Percentiles rank a stretch among this genome's conserved stretches.
Evolutionary conservation across 495 filamentous ascomycete genomes (phyloP).

Genomic region (Neurospora hispaniola): DNA sequence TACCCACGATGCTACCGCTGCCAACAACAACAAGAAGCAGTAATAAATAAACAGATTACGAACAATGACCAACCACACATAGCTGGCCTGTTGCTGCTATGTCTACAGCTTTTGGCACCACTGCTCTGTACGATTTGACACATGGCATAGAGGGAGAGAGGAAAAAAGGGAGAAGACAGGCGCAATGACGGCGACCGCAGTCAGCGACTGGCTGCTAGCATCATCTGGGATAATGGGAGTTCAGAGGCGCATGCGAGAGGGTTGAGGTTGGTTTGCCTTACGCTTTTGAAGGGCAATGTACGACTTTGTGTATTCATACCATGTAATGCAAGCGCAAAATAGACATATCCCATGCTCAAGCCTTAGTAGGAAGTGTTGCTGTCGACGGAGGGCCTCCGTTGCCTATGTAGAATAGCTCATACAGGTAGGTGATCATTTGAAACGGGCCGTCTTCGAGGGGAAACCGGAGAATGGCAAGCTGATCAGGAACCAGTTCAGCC

Average conservation of each 20-base stretch:
- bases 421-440: neutral
- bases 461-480: neutral
- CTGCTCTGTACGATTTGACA: neutral
- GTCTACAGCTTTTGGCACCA: neutral
- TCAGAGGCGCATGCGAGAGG: constrained; percentile 1
- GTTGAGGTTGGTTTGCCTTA: neutral
- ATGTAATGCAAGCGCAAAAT: constrained; percentile 7
- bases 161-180: neutral
- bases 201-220: neutral
- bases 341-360: neutral
- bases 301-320: constrained; percentile 11
- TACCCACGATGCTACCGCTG: constrained; percentile 17
- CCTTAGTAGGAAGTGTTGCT: neutral
- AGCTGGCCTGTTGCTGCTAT: neutral
- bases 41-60: neutral
- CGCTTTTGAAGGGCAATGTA: constrained; percentile 3
- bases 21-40: constrained; percentile 18
- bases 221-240: neutral
- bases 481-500: neutral
- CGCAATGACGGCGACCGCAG: neutral
- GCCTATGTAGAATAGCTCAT: neutral
- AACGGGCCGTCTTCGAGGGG: neutral
- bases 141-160: neutral
- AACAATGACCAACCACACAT: neutral
- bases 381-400: neutral